These are phyloP conservation scores for Podochytrium sp. DNA, from an alignment of 192 early-diverging fungal species.

Conservation along the genomic window DNA sequence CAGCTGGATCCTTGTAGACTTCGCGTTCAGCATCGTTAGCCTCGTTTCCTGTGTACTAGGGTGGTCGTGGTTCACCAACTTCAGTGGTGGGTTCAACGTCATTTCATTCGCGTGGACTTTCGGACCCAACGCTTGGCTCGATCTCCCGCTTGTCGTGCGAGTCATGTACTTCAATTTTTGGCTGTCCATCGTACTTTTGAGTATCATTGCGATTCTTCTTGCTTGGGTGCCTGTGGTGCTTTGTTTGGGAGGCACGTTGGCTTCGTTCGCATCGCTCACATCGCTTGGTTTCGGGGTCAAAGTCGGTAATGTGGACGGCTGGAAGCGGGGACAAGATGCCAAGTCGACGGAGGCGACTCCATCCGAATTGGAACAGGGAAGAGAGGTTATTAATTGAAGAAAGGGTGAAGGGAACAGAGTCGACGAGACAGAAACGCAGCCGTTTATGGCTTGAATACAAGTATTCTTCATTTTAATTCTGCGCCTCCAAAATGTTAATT, in stretches of 20 bases:
- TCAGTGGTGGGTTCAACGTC: neutral
- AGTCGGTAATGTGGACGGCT: constrained; percentile 19
- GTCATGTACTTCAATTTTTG: constrained; percentile 14
- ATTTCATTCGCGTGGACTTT: neutral
- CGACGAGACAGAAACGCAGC: too few relatives aligned
- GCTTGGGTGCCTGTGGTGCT: too few relatives aligned
- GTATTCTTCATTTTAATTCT: too few relatives aligned
- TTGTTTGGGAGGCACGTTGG: too few relatives aligned
- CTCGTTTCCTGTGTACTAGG: neutral
- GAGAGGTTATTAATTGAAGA: constrained; percentile 47
- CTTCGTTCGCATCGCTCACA: too few relatives aligned
- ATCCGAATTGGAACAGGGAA: constrained; percentile 17
- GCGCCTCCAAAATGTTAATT: too few relatives aligned
- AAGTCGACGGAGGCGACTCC: constrained; percentile 50
- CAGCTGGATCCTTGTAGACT: neutral
- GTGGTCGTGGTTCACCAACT: constrained; percentile 2
- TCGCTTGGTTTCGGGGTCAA: too few relatives aligned
- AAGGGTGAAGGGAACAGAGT: too few relatives aligned
- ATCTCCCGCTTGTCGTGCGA: neutral
- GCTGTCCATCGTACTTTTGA: neutral
- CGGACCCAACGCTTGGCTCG: neutral
- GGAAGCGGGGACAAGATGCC: constrained; percentile 59
- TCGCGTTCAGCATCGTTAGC: neutral
- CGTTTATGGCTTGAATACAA: too few relatives aligned
- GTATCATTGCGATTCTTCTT: too few relatives aligned